Evolutionary conservation across 306 rosid species (phyloP).

Genomic region (Castanea sativa): DNA sequence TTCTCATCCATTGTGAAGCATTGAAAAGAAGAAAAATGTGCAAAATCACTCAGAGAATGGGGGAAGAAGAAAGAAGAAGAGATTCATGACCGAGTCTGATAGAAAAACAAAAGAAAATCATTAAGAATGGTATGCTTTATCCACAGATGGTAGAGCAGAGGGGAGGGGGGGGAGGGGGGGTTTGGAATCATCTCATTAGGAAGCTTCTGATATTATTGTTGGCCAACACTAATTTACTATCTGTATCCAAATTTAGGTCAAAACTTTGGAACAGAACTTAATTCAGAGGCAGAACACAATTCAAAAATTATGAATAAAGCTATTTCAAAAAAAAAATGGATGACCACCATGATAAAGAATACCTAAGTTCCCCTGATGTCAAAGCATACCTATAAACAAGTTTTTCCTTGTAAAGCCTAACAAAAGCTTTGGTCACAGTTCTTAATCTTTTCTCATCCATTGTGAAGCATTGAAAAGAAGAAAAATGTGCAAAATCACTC

Average conservation of each 20-base stretch:
- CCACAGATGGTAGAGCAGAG: too few species aligned
- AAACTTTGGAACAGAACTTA: background rate
- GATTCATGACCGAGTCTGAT: background rate
- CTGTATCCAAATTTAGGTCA: background rate
- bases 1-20: conserved; percentile 95
- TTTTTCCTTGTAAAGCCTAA: conserved; percentile 63
- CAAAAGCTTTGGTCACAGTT: conserved; percentile 94
- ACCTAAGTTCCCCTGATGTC: background rate
- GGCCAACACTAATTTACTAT: background rate
- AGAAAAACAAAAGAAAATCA: background rate
- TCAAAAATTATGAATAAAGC: conserved; percentile 19
- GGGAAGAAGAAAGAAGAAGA: background rate
- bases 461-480: conserved; percentile 68
- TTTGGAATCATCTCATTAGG: background rate
- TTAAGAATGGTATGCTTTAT: background rate
- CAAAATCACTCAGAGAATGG: background rate
- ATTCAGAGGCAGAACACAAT: conserved; percentile 10
- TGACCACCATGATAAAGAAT: conserved; percentile 4
- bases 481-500: background rate
- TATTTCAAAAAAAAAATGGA: background rate
- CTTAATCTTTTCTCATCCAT: conserved; percentile 86
- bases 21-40: conserved; percentile 31
- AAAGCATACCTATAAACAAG: conserved; percentile 76
- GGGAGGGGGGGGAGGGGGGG: too few species aligned
- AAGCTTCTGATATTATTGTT: background rate